Base-by-base conservation (phyloP, 208 protist species). In the Leishmania mexicana region DNA sequence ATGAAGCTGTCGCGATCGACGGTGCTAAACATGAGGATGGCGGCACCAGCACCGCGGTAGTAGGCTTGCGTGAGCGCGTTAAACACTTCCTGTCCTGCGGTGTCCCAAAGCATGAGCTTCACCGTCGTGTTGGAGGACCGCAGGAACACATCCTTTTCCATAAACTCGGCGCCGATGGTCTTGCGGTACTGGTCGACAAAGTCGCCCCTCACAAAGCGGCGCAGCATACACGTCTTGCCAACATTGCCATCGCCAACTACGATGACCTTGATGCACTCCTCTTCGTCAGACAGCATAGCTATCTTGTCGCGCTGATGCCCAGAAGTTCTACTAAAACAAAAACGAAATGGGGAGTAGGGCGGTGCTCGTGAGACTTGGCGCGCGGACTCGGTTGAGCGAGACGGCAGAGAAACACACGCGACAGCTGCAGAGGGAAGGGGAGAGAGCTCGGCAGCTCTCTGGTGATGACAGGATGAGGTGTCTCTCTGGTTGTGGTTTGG, bases 51-150 rank as follows among this genome's bases (percentile, higher is more conserved):
- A 57, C 95, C 96, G 64, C 94, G 93, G 87, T 99, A 99, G 88
- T 98, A 99, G n/a, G 86, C 89, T 81, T 93, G 90, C 17, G 96
- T 98, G n/a, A 99, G 87, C 17, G 92, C 87, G 64, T 97, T 98
- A 76, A 98, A 98, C 81, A 97, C 94, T 81, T 98, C 96, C 76
- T 98, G 95, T 19, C 98, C 98, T 8, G 98, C 96, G 1, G 96
- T 99, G 86, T 99, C 98, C 97, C 98, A 99, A 21, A 99, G 90
- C 92, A 98, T 96, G 28, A 99, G 86, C 73, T 94, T 94, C 68
- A 98, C 89, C n/a, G 84, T 89, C 4, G 90, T 89, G 58, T 92
- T 87, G 15, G 81, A 84, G 28, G 87, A 72, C 17, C 88, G 85
- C 51, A 97, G 51, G 74, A 92, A 96, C 1, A 98, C 87, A 72